Evolutionary conservation across 139 green algal species (phyloP).

Genomic region (Raphidocelis subcapitata): DNA sequence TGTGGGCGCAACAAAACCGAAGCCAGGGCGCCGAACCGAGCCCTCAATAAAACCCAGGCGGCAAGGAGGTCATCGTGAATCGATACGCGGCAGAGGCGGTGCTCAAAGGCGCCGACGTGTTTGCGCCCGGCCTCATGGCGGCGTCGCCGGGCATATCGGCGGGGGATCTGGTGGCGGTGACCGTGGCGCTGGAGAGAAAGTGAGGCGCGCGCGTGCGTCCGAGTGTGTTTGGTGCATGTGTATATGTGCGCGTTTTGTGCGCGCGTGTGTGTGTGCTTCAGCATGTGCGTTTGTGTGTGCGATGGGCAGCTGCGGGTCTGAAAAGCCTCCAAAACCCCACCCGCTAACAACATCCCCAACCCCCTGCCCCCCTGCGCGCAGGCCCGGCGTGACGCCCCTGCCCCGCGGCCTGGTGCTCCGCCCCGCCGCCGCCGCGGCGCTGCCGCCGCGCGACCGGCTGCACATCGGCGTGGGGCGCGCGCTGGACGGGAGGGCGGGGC

Average conservation of each 20-base stretch:
- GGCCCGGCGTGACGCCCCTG: too few relatives aligned
- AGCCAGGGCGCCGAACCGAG: background rate
- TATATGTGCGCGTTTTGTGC: too few relatives aligned
- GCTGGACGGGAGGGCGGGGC: conserved; percentile 14
- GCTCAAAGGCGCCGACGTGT: conserved; percentile 79
- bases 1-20: background rate
- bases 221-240: too few relatives aligned
- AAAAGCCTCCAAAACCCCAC: too few relatives aligned
- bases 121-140: conserved; percentile 75
- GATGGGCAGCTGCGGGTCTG: too few relatives aligned
- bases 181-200: conserved; percentile 57
- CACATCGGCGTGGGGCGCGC: conserved; percentile 26
- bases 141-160: conserved; percentile 46
- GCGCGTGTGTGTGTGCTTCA: too few relatives aligned
- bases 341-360: too few relatives aligned
- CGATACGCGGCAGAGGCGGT: conserved; percentile 82
- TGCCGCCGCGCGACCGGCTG: conserved; percentile 7
- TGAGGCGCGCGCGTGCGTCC: background rate
- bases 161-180: conserved; percentile 78
- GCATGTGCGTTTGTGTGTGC: too few relatives aligned
- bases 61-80: conserved; percentile 60
- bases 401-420: background rate
- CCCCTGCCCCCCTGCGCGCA: too few relatives aligned
- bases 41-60: conserved; percentile 2
- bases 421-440: background rate